A percentile compares a stretch with the other conserved stretches of the same genome.
Evolutionary conservation across 805 yeast genomes (phyloP).

Genomic region (Wickerhamomyces bisporus): DNA sequence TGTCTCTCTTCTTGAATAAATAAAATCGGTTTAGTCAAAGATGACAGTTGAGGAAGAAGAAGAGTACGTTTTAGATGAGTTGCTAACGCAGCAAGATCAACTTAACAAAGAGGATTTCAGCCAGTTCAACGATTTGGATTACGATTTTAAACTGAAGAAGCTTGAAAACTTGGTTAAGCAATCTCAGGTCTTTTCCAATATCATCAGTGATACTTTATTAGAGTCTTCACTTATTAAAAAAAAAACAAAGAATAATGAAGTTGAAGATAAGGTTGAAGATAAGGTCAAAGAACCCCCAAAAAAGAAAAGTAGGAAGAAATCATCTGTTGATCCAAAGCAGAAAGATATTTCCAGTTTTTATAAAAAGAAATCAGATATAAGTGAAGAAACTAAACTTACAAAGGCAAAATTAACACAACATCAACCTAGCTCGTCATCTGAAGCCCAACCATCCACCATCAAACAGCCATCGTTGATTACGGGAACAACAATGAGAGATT

Average conservation of each 20-base stretch:
- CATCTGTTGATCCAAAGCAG: constrained; percentile 20
- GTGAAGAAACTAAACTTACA: constrained; percentile 19
- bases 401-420: constrained; percentile 16
- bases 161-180: constrained; percentile 75
- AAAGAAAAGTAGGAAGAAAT: constrained; percentile 20
- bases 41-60: constrained; percentile 15
- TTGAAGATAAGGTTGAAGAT: constrained; percentile 10
- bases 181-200: constrained; percentile 81
- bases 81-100: constrained; percentile 10
- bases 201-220: constrained; percentile 74
- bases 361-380: too few species aligned
- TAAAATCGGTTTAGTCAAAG: too few species aligned
- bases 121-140: constrained; percentile 36
- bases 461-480: constrained; percentile 52
- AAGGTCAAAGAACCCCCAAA: constrained; percentile 22
- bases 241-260: constrained; percentile 18
- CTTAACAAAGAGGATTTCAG: constrained; percentile 10
- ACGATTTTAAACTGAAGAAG: constrained; percentile 57
- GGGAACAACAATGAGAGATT: constrained; percentile 66
- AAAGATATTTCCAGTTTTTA: too few species aligned
- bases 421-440: too few species aligned
- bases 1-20: neutral
- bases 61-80: constrained; percentile 14
- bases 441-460: too few species aligned
- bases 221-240: constrained; percentile 38